Conservation (phyloP, 306 rosid genomes). For the Gillenia trifoliata region DNA sequence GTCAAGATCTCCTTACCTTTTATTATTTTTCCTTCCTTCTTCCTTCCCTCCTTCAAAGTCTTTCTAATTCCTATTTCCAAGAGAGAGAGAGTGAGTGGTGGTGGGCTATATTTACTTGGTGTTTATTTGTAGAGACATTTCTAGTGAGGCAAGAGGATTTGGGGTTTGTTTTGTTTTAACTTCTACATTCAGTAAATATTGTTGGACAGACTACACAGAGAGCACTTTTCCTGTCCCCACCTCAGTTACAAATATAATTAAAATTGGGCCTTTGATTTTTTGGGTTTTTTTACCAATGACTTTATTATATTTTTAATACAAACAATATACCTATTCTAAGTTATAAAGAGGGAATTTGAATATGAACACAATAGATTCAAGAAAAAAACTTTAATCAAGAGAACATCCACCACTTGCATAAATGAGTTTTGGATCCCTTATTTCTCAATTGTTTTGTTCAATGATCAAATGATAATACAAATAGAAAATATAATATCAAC, state of each 20-base stretch:
- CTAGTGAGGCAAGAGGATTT: background rate
- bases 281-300: too few species aligned
- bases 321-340: too few species aligned
- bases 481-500: too few species aligned
- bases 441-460: too few species aligned
- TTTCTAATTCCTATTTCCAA: conserved; percentile 5
- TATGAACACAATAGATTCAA: too few species aligned
- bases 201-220: conserved; percentile 6
- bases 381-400: too few species aligned
- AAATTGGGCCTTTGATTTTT: background rate
- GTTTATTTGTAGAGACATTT: conserved; percentile 12
- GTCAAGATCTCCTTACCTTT: conserved; percentile 34
- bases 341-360: too few species aligned
- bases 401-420: too few species aligned
- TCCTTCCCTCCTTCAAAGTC: conserved; percentile 11
- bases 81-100: conserved; percentile 12
- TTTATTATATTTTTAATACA: too few species aligned
- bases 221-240: conserved; percentile 19
- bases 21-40: background rate
- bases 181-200: conserved; percentile 33
- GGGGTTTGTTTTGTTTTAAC: background rate
- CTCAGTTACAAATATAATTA: background rate
- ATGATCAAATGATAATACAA: too few species aligned
- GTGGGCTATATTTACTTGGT: background rate
- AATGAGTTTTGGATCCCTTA: too few species aligned